A percentile compares a stretch with the other conserved stretches of the same genome.
Conservation (phyloP, 2,329 filamentous ascomycete genomes). For the Hypomyces rosellus region DNA sequence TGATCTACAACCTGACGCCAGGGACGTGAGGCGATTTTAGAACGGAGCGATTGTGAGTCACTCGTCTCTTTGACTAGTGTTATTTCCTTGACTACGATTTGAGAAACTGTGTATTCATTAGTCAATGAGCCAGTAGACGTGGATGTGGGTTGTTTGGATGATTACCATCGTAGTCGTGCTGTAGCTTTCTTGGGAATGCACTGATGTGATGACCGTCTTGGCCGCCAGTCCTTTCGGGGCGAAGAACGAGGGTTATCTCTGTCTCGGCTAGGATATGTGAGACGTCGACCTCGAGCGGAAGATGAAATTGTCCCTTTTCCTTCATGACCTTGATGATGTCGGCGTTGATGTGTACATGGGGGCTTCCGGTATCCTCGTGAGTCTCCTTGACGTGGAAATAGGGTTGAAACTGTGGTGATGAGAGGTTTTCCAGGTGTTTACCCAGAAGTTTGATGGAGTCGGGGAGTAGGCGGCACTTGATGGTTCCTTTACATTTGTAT, state of each 20-base stretch:
- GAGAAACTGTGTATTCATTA: too few relatives aligned
- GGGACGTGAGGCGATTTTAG: too few relatives aligned
- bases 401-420: not conserved
- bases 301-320: not conserved
- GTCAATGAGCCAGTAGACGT: too few relatives aligned
- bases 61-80: too few relatives aligned
- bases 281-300: not conserved
- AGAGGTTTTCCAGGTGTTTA: not conserved
- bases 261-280: not conserved
- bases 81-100: too few relatives aligned
- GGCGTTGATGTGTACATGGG: not conserved
- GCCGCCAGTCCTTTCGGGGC: not conserved
- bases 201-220: constrained; percentile 1
- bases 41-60: too few relatives aligned
- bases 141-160: too few relatives aligned
- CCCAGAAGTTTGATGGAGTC: not conserved
- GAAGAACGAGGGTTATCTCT: not conserved
- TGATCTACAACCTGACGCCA: too few relatives aligned
- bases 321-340: not conserved
- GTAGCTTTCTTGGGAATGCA: not conserved
- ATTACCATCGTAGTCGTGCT: too few relatives aligned
- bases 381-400: not conserved
- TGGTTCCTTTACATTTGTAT: not conserved
- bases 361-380: not conserved
- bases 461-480: not conserved